These are phyloP conservation scores for Pontederia crassipes DNA, from an alignment of 176 grass and related monocot genomes.

Conservation along the genomic window DNA sequence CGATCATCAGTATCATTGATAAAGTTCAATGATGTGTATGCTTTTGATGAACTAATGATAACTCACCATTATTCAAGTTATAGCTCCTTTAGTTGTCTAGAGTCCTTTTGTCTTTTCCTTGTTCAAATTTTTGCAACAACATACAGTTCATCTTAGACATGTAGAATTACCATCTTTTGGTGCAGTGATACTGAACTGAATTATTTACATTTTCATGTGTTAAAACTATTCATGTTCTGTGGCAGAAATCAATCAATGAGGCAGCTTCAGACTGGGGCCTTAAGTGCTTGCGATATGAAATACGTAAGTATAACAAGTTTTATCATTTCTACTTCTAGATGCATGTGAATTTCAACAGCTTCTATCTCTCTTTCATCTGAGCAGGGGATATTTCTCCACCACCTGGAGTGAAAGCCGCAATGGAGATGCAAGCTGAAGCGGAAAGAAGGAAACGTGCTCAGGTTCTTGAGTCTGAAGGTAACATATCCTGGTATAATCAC, in stretches of 20 bases:
- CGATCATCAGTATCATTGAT: too few species aligned
- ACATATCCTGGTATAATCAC: not conserved
- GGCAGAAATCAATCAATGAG: conserved; percentile 81
- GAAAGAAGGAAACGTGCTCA: conserved; percentile 87
- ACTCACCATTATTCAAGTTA: too few species aligned
- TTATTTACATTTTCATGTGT: too few species aligned
- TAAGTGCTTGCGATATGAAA: conserved; percentile 88
- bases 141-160: too few species aligned
- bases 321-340: not conserved
- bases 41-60: too few species aligned
- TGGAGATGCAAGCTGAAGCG: conserved; percentile 99
- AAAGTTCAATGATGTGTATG: too few species aligned
- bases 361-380: not conserved
- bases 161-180: too few species aligned
- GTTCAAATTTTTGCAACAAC: too few species aligned
- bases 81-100: too few species aligned
- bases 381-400: conserved; percentile 88
- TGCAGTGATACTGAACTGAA: too few species aligned
- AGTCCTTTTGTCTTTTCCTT: too few species aligned
- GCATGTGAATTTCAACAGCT: not conserved
- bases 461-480: conserved; percentile 91
- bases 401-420: conserved; percentile 59
- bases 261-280: conserved; percentile 74
- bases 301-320: conserved; percentile 36
- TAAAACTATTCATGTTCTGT: not conserved